Evolutionary conservation across 1,284 basidiomycete genomes (phyloP), one percentile per base, ranked within the genome.

Genomic region (Trametes pubescens): DNA sequence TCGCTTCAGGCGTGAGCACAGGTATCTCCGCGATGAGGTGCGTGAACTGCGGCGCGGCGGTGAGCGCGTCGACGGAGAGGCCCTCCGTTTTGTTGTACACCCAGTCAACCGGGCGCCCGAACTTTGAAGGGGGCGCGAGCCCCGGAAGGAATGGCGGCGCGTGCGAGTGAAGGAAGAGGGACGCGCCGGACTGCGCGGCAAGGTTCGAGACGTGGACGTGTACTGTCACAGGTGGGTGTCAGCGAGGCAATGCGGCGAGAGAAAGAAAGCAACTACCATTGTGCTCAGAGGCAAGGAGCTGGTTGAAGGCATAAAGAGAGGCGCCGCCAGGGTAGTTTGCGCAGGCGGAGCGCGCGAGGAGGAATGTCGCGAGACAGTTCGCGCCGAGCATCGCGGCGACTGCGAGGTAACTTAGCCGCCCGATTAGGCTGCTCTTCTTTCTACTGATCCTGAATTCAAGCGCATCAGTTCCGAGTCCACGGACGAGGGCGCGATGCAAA

Each of bases 271-370:
- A 11, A 35, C n/a, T 65, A 81, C 82, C 76, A 49, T 76, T 65
- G 51, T 74, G 59, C 51, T 75, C 75, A 38, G 68, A 74, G 26
- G 69, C 77, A 72, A 79, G 83, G 32, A 77, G 74, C 43, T 77
- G 69, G 68, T 97, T 92, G 67, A 97, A 86, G 0, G 75, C 71
- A 4, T 74, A 72, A 57, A 98, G 80, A 0, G 95, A 93, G 7
- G 83, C 76, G 0, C 97, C 97, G 2, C 97, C 97, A 0, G 97
- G 96, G 73, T 99, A 99, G 77, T 99, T 99, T 58, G 76, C 75
- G 46, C 84, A 81, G 4, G 93, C 94, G 0, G 91, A 80, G 40
- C 77, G 76, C 0, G 87, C 85, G 4, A 86, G 80, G 21, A 91
- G 68, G 13, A 76, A 64, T 0, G 91, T 92, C 9, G 81, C 74